A percentile compares a stretch with the other conserved stretches of the same genome.
Conservation (phyloP, 805 yeast genomes). For the Candida railenensis region DNA sequence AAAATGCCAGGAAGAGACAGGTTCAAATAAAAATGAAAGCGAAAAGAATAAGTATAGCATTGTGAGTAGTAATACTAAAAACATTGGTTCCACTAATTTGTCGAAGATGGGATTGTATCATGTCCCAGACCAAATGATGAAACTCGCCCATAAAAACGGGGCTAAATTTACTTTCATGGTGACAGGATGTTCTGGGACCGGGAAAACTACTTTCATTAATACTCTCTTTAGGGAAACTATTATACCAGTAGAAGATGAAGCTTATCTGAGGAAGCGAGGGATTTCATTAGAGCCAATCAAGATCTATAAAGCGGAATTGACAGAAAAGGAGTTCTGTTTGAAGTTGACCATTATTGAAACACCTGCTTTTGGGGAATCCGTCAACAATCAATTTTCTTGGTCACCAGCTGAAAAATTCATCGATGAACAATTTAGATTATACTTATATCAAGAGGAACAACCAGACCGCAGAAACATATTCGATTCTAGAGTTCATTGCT, state of each 20-base stretch:
- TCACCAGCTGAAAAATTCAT: conserved; percentile 58
- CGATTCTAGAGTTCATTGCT: conserved; percentile 79
- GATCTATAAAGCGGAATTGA: conserved; percentile 48
- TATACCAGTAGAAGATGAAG: conserved; percentile 18
- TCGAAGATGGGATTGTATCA: conserved; percentile 18
- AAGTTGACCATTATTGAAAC: conserved; percentile 68
- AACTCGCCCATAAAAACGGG: conserved; percentile 24
- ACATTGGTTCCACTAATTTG: background rate
- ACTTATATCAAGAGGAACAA: conserved; percentile 67
- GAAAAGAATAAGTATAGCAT: no score
- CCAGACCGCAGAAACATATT: conserved; percentile 25
- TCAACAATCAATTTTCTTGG: conserved; percentile 41
- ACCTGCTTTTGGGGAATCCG: conserved; percentile 70
- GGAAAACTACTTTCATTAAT: conserved; percentile 78
- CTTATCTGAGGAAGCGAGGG: background rate
- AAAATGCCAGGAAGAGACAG: background rate
- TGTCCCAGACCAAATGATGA: conserved; percentile 32
- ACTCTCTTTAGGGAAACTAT: conserved; percentile 56
- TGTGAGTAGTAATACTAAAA: no score
- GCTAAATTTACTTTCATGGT: conserved; percentile 37
- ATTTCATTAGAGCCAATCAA: conserved; percentile 30
- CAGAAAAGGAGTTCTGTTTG: conserved; percentile 59
- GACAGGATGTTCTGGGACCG: conserved; percentile 39
- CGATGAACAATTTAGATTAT: conserved; percentile 72
- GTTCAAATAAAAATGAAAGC: no score